Conservation (phyloP, 176 grass and related monocot species). For the Otatea glauca region DNA sequence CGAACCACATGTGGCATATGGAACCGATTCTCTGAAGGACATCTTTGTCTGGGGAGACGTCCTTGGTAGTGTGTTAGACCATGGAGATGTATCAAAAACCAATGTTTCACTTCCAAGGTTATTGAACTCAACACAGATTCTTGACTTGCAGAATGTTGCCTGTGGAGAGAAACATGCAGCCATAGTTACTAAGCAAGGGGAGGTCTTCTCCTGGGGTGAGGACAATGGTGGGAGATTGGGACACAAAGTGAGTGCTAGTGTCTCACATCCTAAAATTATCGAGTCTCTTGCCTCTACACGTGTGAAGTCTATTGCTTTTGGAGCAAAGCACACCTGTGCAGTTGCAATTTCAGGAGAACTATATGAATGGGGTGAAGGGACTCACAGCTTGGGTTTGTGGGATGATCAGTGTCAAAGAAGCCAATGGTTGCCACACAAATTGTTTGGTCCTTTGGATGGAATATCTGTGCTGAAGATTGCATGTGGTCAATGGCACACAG, state of each 20-base stretch:
- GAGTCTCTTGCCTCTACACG: constrained; percentile 66
- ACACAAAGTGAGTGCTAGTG: constrained; percentile 63
- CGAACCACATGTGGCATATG: constrained; percentile 44
- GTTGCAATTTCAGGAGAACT: constrained; percentile 78
- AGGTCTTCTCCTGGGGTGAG: constrained; percentile 93
- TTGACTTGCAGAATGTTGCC: constrained; percentile 72
- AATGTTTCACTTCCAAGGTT: constrained; percentile 77
- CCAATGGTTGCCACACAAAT: constrained; percentile 81
- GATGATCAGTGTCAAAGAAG: constrained; percentile 50
- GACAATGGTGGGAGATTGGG: constrained; percentile 72
- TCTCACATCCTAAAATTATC: constrained; percentile 66
- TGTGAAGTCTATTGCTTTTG: constrained; percentile 78
- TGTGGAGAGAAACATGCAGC: constrained; percentile 88
- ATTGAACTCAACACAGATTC: constrained; percentile 63
- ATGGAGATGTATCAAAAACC: constrained; percentile 45
- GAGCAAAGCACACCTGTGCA: constrained; percentile 78
- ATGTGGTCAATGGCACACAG: constrained; percentile 93
- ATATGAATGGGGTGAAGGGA: constrained; percentile 83
- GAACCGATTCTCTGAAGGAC: constrained; percentile 69
- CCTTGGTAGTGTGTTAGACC: constrained; percentile 49
- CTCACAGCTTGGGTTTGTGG: constrained; percentile 46
- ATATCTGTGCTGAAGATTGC: constrained; percentile 74
- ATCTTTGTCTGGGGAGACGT: constrained; percentile 89
- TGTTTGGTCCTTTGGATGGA: constrained; percentile 68
- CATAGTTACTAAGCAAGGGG: constrained; percentile 86